phyloP scores from a whole-genome alignment of 345 rosid genomes.

The Brassica napus region Da-Ae NC_063449.1:23352001-23352500 shows the following conservation, averaged over 20 bases:
- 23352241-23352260: slow-evolving; percentile 80
- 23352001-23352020: no score
- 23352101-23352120: no score
- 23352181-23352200: slow-evolving; percentile 61
- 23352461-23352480: slow-evolving; percentile 53
- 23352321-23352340: background rate
- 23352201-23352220: slow-evolving; percentile 87
- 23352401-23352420: slow-evolving; percentile 70
- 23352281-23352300: no score
- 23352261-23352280: slow-evolving; percentile 30
- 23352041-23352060: no score
- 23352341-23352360: slow-evolving; percentile 43
- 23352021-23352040: no score
- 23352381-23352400: slow-evolving; percentile 83
- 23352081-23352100: no score
- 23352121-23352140: no score
- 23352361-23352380: slow-evolving; percentile 78
- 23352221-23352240: slow-evolving; percentile 59
- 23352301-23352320: background rate
- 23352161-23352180: slow-evolving; percentile 71
- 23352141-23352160: no score
- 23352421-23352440: slow-evolving; percentile 89
- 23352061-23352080: no score
- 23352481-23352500: background rate
- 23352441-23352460: slow-evolving; percentile 53